Percentiles rank a stretch among this genome's conserved stretches.
These are phyloP conservation scores for Penicillium corylophilum DNA, from an alignment of 2,329 filamentous ascomycete species.

Conservation along the genomic window DNA sequence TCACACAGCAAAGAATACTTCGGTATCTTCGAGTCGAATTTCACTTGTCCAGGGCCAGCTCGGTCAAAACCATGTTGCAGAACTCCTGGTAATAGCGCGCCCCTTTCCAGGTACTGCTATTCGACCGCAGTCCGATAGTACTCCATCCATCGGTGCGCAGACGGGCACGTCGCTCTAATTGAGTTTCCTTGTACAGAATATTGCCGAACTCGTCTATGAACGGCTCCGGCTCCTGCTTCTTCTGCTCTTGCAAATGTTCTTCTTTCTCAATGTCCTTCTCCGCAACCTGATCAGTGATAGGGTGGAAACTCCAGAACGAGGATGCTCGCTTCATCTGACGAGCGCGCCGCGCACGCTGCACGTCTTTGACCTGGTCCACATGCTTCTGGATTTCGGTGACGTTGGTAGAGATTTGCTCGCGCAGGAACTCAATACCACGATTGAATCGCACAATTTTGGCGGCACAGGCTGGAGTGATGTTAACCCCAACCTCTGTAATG, in stretches of 20 bases:
- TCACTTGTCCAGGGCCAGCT: constrained; percentile 30
- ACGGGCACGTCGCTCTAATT: constrained; percentile 34
- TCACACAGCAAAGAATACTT: background rate
- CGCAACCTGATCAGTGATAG: constrained; percentile 6
- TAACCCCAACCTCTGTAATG: background rate
- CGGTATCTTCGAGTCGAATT: background rate
- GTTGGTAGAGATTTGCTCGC: constrained; percentile 26
- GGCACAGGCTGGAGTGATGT: constrained; percentile 2
- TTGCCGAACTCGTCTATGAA: constrained; percentile 18
- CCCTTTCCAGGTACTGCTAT: constrained; percentile 38
- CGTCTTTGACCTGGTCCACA: constrained; percentile 23
- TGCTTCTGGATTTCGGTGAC: constrained; percentile 28
- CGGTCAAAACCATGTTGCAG: constrained; percentile 37
- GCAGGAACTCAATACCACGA: constrained; percentile 24
- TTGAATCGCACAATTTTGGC: constrained; percentile 25
- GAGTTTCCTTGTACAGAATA: constrained; percentile 30
- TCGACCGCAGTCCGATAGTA: constrained; percentile 36
- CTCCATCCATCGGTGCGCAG: constrained; percentile 38
- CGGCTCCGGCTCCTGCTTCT: constrained; percentile 1
- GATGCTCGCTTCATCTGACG: constrained; percentile 31
- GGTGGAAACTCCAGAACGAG: constrained; percentile 44
- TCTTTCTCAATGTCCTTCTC: constrained; percentile 3
- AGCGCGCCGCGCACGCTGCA: constrained; percentile 26
- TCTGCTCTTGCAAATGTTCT: constrained; percentile 4
- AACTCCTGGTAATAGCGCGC: constrained; percentile 38